Conservation (phyloP, 768 basidiomycete genomes). For the Suillus brevipes region DNA sequence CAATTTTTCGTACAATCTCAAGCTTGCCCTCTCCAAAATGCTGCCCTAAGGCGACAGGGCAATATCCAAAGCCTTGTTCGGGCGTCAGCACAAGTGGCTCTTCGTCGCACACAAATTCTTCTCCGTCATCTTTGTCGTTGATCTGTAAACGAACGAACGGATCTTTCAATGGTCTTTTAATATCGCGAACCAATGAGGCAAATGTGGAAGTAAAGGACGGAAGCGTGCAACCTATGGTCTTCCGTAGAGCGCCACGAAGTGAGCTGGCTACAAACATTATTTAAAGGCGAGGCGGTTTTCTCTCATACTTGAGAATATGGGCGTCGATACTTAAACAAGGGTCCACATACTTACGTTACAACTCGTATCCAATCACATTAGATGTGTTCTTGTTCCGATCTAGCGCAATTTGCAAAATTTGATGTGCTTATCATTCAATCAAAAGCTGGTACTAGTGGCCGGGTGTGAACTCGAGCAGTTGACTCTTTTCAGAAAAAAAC, state of each 20-base stretch:
- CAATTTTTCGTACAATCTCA: background rate
- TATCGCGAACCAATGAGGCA: background rate
- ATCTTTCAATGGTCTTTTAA: background rate
- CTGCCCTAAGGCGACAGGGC: background rate
- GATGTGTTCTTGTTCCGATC: too few species aligned
- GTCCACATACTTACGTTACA: background rate
- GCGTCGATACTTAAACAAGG: background rate
- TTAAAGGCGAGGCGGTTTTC: background rate
- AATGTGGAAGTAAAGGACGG: background rate
- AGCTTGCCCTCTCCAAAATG: background rate
- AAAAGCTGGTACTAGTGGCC: too few species aligned
- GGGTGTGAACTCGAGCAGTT: too few species aligned
- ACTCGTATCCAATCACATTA: background rate
- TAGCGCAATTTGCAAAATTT: too few species aligned
- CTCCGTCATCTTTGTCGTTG: background rate
- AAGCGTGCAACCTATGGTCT: background rate
- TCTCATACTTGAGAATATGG: background rate
- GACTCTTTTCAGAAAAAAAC: too few species aligned
- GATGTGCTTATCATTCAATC: too few species aligned
- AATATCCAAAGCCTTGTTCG: background rate
- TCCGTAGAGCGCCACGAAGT: background rate
- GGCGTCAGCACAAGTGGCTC: background rate
- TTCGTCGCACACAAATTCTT: background rate
- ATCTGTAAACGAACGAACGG: background rate
- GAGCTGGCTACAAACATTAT: background rate